Base-by-base conservation (phyloP, 192 early-diverging fungal genomes). In the Geranomyces variabilis region DNA sequence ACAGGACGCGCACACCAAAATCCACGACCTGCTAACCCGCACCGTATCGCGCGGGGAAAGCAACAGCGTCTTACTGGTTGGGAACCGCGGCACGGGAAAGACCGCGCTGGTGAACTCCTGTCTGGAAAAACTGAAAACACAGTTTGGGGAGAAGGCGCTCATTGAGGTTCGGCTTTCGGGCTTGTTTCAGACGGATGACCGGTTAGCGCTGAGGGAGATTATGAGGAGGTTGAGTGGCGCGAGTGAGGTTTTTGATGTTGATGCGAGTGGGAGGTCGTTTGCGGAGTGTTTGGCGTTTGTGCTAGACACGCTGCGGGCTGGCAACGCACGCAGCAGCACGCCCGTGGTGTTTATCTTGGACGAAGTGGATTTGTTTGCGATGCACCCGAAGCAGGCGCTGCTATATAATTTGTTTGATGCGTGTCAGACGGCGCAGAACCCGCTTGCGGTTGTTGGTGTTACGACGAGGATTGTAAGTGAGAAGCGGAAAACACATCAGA, bases 391-490 rank as follows among this genome's bases (percentile, higher is more conserved):
- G 60, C 95, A 99, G 70, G 85, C 90, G 1, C 81, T 99, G 26
- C 79, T 99, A 7, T 98, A 99, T 72, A 98, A 94, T 66, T 77
- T 99, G 26, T 93, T 99, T 80, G 96, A 98, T 72, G 84, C 92
- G 46, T 88, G 89, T 15, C 93, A 95, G 77, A 92, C 86, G 71
- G 86, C 89, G 63, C 88, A 91, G 63, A 92, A 86, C 47, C 93
- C 94, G 0, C 84, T 99, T 56, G 90, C 89, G 7, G 93, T 98
- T 2, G 79, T 99, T 59, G 97, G 94, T 4, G 46, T 95, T 0
- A 94, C 94, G 0, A 86, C 88, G 45, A 84, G 94, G 13, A 67
- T 77, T 66, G 72, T 68, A 36, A 13, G 48, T 67, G n/a, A n/a
- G n/a, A n/a, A n/a, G n/a, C n/a, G n/a, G n/a, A n/a, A n/a, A n/a